Evolutionary conservation across 768 basidiomycete species (phyloP).

Genomic region (Dacryopinax spathularia): DNA sequence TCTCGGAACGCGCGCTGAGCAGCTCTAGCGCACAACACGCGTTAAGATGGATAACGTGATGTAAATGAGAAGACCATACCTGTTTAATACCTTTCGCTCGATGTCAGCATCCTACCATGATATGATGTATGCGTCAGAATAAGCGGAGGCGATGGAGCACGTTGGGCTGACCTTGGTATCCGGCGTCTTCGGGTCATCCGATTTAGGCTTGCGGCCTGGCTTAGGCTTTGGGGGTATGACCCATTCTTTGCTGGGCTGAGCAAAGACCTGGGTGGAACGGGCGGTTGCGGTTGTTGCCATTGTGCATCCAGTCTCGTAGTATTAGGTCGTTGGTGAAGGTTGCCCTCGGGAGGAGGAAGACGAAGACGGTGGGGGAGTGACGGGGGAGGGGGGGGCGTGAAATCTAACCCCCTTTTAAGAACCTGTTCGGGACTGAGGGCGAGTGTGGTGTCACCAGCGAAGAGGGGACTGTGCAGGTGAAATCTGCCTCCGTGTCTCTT

Average conservation of each 20-base stretch:
- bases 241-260: constrained; percentile 79
- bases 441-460: neutral
- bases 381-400: neutral
- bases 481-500: neutral
- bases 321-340: neutral
- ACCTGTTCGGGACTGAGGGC: too few species aligned
- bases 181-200: constrained; percentile 27
- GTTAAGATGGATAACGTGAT: neutral
- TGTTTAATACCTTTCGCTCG: neutral
- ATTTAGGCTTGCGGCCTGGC: constrained; percentile 79
- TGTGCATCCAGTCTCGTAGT: neutral
- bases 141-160: neutral
- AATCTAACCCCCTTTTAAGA: constrained; percentile 3
- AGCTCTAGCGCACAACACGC: constrained; percentile 35
- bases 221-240: constrained; percentile 74
- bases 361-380: neutral
- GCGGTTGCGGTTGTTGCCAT: neutral
- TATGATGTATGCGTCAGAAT: neutral
- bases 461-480: neutral
- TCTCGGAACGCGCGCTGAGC: constrained; percentile 85
- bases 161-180: neutral
- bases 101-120: neutral
- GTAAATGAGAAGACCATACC: neutral
- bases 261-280: neutral
- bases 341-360: neutral